Percentiles rank a stretch among this genome's conserved stretches.
Evolutionary conservation across 2,329 filamentous ascomycete genomes (phyloP).

Genomic region (Cladosporium austrohemisphaericum): DNA sequence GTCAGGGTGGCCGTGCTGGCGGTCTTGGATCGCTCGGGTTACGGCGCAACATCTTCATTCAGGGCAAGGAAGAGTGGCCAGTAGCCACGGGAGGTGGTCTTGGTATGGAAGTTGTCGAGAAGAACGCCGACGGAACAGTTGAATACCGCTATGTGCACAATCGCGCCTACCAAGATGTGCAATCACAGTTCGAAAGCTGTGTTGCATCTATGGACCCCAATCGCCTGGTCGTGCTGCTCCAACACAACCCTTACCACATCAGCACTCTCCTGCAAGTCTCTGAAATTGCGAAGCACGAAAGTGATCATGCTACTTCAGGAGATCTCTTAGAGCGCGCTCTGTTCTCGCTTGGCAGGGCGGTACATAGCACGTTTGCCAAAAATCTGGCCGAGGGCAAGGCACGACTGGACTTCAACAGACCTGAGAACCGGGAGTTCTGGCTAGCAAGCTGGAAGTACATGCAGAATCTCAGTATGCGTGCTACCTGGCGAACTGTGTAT

Average conservation of each 20-base stretch:
- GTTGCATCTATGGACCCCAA: constrained; percentile 85
- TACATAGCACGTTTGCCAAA: constrained; percentile 75
- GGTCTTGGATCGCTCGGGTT: constrained; percentile 68
- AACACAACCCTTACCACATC: constrained; percentile 80
- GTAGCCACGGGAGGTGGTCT: constrained; percentile 73
- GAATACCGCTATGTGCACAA: constrained; percentile 80
- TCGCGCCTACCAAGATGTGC: constrained; percentile 66
- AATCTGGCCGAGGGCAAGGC: constrained; percentile 75
- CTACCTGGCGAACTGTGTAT: constrained; percentile 88
- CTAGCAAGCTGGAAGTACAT: constrained; percentile 87
- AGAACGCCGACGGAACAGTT: constrained; percentile 54
- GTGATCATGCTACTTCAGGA: constrained; percentile 78
- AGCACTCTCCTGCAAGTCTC: constrained; percentile 91
- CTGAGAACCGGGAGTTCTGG: constrained; percentile 91
- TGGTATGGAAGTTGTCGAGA: constrained; percentile 69
- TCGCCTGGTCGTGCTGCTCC: constrained; percentile 71
- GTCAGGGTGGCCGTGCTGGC: constrained; percentile 56
- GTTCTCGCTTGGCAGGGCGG: constrained; percentile 87
- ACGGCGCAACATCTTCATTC: constrained; percentile 77
- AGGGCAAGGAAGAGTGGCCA: constrained; percentile 85
- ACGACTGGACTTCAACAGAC: constrained; percentile 72
- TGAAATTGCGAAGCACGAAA: constrained; percentile 85
- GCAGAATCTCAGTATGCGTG: constrained; percentile 76
- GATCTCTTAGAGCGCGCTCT: constrained; percentile 87
- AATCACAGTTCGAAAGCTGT: constrained; percentile 70